These are phyloP conservation scores for Dioscorea alata DNA, from an alignment of 106 monocot species.

Conservation along the genomic window DNA sequence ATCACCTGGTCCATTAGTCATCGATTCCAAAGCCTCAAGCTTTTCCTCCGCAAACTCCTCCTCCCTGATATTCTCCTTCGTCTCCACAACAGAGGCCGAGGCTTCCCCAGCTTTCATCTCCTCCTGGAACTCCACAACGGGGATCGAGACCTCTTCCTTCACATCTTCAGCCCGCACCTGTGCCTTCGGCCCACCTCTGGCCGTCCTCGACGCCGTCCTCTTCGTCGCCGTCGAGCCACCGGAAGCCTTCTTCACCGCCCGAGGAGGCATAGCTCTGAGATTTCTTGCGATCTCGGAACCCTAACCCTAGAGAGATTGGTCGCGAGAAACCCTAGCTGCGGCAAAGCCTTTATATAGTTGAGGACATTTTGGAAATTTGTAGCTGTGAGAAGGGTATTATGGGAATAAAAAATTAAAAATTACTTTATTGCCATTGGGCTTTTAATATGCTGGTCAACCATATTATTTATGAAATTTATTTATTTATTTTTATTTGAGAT, in stretches of 20 bases:
- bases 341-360: not conserved
- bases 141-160: conserved; percentile 7
- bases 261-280: conserved; percentile 43
- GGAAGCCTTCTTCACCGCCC: conserved; percentile 27
- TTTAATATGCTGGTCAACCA: too few species aligned
- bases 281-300: too few species aligned
- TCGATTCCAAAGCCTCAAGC: not conserved
- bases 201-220: conserved; percentile 21
- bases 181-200: conserved; percentile 7
- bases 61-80: too few species aligned
- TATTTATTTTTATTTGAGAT: too few species aligned
- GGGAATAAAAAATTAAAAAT: too few species aligned
- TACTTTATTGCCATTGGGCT: too few species aligned
- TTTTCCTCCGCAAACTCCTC: not conserved
- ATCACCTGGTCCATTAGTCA: conserved; percentile 3
- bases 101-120: too few species aligned
- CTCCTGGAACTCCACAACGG: not conserved
- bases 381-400: too few species aligned
- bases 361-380: not conserved
- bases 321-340: not conserved
- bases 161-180: conserved; percentile 9
- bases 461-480: too few species aligned
- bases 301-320: not conserved
- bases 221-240: conserved; percentile 13
- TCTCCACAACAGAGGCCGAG: too few species aligned